These are phyloP conservation scores for Ananas comosus DNA, from an alignment of 176 grass and related monocot species.

Conservation along the genomic window DNA sequence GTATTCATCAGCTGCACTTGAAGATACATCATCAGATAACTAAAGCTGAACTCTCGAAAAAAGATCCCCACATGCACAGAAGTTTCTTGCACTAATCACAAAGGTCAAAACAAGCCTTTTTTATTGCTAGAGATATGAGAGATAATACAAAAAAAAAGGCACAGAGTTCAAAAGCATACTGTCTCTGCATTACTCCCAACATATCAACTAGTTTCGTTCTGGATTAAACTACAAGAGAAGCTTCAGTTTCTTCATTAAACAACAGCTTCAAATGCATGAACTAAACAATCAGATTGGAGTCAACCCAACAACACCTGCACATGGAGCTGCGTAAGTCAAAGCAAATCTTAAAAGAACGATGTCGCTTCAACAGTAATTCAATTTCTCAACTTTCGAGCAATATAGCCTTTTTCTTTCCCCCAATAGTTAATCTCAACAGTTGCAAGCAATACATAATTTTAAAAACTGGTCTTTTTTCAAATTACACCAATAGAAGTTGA, in stretches of 20 bases:
- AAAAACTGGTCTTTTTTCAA: too few relatives aligned
- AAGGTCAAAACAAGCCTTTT: neutral
- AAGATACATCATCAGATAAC: neutral
- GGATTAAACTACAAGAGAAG: neutral
- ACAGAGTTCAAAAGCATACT: neutral
- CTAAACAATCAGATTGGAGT: constrained; percentile 39
- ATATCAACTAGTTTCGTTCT: neutral
- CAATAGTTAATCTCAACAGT: too few relatives aligned
- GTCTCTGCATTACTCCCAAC: neutral
- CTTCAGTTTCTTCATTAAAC: neutral
- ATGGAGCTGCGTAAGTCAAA: constrained; percentile 9
- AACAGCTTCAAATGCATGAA: constrained; percentile 9
- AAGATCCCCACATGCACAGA: neutral
- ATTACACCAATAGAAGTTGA: neutral
- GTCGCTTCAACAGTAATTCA: neutral
- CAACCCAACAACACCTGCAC: constrained; percentile 82
- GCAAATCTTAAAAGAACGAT: neutral
- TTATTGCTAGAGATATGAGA: neutral
- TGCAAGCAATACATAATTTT: too few relatives aligned
- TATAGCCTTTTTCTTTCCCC: too few relatives aligned
- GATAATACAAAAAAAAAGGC: neutral
- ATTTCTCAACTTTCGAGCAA: neutral
- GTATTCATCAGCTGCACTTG: too few relatives aligned
- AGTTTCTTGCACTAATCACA: neutral
- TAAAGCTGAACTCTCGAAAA: neutral